phyloP scores from a whole-genome alignment of 2,329 filamentous ascomycete species.

The Botrytis fabae region DNA sequence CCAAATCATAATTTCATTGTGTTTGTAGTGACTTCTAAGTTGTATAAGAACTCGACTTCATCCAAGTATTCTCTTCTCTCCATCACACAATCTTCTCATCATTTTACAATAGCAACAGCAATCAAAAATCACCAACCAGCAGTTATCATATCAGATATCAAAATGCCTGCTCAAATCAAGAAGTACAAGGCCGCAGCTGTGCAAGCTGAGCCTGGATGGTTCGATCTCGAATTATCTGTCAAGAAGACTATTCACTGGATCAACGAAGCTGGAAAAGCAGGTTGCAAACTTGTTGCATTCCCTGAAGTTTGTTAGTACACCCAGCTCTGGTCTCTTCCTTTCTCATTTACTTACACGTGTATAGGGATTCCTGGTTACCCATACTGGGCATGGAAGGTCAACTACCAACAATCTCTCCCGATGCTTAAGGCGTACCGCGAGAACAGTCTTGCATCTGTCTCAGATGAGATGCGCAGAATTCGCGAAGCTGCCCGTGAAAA shows the following conservation, averaged over 20 bases:
- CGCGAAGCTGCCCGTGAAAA: constrained; percentile 49
- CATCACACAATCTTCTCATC: background rate
- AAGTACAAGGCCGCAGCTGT: constrained; percentile 46
- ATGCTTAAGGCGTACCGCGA: constrained; percentile 23
- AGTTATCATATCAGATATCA: background rate
- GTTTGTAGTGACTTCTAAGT: background rate
- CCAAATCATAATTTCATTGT: background rate
- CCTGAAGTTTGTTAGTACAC: constrained; percentile 49
- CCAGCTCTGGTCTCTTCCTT: background rate
- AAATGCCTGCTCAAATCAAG: constrained; percentile 23
- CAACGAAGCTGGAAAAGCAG: constrained; percentile 52
- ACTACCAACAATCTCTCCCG: constrained; percentile 28
- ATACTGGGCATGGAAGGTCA: constrained; percentile 43
- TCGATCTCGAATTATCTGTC: constrained; percentile 56
- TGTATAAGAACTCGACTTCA: constrained; percentile 17
- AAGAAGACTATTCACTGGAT: constrained; percentile 59
- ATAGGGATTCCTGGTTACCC: constrained; percentile 52
- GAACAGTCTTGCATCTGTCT: constrained; percentile 43
- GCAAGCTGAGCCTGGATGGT: constrained; percentile 60
- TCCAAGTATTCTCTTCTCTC: background rate
- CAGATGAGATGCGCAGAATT: constrained; percentile 47
- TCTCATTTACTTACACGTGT: background rate
- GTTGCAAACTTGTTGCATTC: constrained; percentile 56
- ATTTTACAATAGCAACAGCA: background rate
- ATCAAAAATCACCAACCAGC: background rate